These are phyloP conservation scores for Scutellaria minor DNA, from an alignment of 257 asterid species.

Conservation along the genomic window DNA sequence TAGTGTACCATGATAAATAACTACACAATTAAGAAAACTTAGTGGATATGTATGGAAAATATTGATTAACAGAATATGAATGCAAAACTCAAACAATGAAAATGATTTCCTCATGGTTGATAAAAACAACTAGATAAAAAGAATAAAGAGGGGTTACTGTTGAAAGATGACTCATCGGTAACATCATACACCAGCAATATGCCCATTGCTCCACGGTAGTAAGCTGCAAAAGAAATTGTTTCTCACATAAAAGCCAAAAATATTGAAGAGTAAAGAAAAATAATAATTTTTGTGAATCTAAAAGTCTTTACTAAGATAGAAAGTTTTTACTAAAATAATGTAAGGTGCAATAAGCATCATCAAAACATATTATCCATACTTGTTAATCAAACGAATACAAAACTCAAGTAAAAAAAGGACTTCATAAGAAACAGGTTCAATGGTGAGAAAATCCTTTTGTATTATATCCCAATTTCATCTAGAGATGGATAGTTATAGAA, in stretches of 20 bases:
- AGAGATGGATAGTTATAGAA: background rate
- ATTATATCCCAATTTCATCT: slow-evolving; percentile 16
- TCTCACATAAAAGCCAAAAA: slow-evolving; percentile 3
- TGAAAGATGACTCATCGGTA: slow-evolving; percentile 72
- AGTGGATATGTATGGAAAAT: background rate
- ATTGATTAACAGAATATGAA: slow-evolving; percentile 12
- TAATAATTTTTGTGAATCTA: background rate
- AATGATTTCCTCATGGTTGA: background rate
- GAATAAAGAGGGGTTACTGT: slow-evolving; percentile 49
- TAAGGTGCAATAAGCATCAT: slow-evolving; percentile 21
- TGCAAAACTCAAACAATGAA: slow-evolving; percentile 19
- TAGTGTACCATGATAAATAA: background rate
- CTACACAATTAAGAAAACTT: background rate
- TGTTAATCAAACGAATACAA: background rate
- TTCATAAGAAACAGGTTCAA: background rate
- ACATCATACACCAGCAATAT: slow-evolving; percentile 75
- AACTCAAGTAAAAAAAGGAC: background rate
- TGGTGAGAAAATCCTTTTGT: background rate
- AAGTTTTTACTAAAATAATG: background rate
- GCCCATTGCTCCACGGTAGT: slow-evolving; percentile 81
- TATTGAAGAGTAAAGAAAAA: slow-evolving; percentile 8
- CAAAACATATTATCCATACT: slow-evolving; percentile 8
- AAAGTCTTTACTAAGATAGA: background rate
- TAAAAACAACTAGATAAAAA: slow-evolving; percentile 14
- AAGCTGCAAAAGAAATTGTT: slow-evolving; percentile 52